A percentile compares a stretch with the other conserved stretches of the same genome.
Evolutionary conservation across 805 yeast genomes (phyloP).

Genomic region (Candida montana): DNA sequence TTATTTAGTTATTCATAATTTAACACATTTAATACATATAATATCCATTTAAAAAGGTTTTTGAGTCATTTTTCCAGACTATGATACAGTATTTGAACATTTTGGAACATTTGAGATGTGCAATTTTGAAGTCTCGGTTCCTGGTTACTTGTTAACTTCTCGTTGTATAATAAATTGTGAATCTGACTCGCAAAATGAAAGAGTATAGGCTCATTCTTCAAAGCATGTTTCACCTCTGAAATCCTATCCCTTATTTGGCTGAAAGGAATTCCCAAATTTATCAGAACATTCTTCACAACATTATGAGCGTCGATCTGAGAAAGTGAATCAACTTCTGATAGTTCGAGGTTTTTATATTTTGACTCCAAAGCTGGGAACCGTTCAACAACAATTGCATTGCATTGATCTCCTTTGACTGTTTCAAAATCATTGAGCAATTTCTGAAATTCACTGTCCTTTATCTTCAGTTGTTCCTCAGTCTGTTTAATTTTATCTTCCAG

Average conservation of each 20-base stretch:
- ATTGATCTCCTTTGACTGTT: slow-evolving; percentile 20
- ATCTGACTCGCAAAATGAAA: slow-evolving; percentile 28
- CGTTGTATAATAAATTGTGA: slow-evolving; percentile 27
- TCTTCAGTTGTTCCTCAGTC: too few relatives aligned
- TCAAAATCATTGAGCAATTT: slow-evolving; percentile 1
- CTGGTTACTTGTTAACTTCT: slow-evolving; percentile 23
- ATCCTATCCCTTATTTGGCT: slow-evolving; percentile 23
- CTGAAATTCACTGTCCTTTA: slow-evolving; percentile 3
- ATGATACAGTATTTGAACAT: slow-evolving; percentile 17
- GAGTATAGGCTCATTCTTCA: slow-evolving; percentile 26
- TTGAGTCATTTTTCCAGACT: slow-evolving; percentile 8
- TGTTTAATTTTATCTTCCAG: slow-evolving; percentile 1
- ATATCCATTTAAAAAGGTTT: too few relatives aligned
- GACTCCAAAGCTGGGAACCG: slow-evolving; percentile 24
- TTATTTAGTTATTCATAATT: too few relatives aligned
- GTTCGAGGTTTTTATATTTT: slow-evolving; percentile 19
- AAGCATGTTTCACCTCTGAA: slow-evolving; percentile 22
- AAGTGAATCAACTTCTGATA: slow-evolving; percentile 26
- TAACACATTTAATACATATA: too few relatives aligned
- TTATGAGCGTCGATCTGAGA: slow-evolving; percentile 29
- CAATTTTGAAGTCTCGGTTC: slow-evolving; percentile 23
- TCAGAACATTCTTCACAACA: slow-evolving; percentile 29
- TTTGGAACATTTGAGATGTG: slow-evolving; percentile 26
- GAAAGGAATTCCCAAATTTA: slow-evolving; percentile 29
- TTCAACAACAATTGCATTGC: slow-evolving; percentile 21